Base-by-base conservation (phyloP, 192 early-diverging fungal species). In the Lobosporangium transversale region DNA sequence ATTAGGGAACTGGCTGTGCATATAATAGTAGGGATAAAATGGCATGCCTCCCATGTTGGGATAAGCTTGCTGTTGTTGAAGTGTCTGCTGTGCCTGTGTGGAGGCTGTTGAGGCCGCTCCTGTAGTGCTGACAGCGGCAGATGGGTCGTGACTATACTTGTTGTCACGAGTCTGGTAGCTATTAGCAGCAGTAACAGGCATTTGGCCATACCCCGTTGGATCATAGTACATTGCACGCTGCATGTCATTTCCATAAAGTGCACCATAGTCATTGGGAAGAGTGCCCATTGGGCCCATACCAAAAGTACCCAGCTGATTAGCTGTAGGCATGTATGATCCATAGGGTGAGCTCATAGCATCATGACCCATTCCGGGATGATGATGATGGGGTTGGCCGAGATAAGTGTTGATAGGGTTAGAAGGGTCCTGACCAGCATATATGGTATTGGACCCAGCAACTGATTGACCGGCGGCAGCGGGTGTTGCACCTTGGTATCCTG, bases 11-110 rank as follows among this genome's bases (percentile, higher is more conserved):
- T 94, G 91, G 80, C 89, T 87, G n/a, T 87, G 86, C 52, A 93
- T 89, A 83, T 96, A 94, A 66, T 91, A 92, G 68, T 92, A 90
- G 66, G 87, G 89, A 71, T 89, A 93, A 83, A 94, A 95, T 4
- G 92, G 93, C 76, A 91, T 71, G 30, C 80, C 86, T 1, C 80
- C 79, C 7, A 51, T 50, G 48, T 70, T 66, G 58, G 70, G 63
- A 42, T 89, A 88, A 73, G 89, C 86, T 32, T 60, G 78, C 52
- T 80, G 80, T 61, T 87, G 85, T 32, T 79, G 78, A 40, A 74
- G 66, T 4, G 84, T 70, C 53, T 83, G 80, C 68, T 81, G 82
- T n/a, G 78, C 76, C 40, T 79, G 83, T 1, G 78, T 78, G 11
- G 84, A 49, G 47, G 66, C 58, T 47, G 80, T 79, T n/a, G 42